phyloP scores from a whole-genome alignment of 345 rosid genomes.

The Leavenworthia alabamica region DNA sequence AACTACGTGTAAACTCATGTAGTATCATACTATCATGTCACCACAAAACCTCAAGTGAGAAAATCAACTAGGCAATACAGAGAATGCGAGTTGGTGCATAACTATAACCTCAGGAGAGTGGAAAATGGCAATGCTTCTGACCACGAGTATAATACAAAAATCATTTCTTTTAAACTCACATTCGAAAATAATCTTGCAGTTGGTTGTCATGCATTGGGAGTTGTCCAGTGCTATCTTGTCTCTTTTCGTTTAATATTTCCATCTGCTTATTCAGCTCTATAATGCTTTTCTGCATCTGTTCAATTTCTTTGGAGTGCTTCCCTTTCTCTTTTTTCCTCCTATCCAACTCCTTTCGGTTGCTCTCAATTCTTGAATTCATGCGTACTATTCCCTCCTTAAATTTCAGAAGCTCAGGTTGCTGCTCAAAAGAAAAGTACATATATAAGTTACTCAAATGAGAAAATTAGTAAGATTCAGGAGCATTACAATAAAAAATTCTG shows the following conservation, averaged over 20 bases:
- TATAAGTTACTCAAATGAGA: constrained; percentile 12
- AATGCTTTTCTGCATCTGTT: constrained; percentile 59
- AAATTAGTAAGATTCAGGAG: background rate
- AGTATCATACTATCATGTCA: background rate
- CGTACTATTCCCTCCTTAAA: constrained; percentile 80
- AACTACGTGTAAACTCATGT: constrained; percentile 6
- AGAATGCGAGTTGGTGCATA: constrained; percentile 4
- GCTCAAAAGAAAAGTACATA: constrained; percentile 6
- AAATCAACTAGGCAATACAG: constrained; percentile 2
- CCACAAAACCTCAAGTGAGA: constrained; percentile 4
- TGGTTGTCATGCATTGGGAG: constrained; percentile 75
- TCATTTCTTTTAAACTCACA: constrained; percentile 48
- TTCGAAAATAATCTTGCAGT: constrained; percentile 70
- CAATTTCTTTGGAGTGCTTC: constrained; percentile 58
- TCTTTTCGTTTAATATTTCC: constrained; percentile 63
- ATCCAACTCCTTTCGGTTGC: constrained; percentile 69
- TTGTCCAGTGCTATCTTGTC: constrained; percentile 69
- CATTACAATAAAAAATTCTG: background rate
- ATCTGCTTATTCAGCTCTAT: constrained; percentile 65
- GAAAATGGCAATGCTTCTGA: constrained; percentile 6
- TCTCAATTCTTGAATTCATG: constrained; percentile 73
- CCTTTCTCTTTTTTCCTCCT: constrained; percentile 64
- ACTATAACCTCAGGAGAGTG: background rate
- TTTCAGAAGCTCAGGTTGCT: constrained; percentile 96
- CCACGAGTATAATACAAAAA: background rate